These are phyloP conservation scores for Mollisia scopiformis DNA, from an alignment of 2,329 filamentous ascomycete genomes.

Conservation along the genomic window DNA sequence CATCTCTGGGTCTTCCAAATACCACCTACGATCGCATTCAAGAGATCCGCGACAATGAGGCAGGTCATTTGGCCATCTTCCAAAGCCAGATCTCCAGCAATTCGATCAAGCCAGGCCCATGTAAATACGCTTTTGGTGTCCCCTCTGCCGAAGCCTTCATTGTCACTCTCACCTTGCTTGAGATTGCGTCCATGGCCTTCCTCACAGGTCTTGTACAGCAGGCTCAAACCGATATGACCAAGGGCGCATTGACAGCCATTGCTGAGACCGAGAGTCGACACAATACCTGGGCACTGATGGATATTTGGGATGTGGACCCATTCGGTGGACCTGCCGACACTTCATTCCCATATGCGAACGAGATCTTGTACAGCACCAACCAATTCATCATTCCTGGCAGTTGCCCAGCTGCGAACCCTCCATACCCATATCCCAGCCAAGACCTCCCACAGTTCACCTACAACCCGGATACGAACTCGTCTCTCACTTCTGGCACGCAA, in stretches of 20 bases:
- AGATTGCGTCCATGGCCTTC: conserved; percentile 44
- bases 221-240: conserved; percentile 38
- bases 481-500: conserved; percentile 36
- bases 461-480: conserved; percentile 30
- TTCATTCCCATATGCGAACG: conserved; percentile 45
- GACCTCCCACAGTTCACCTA: conserved; percentile 38
- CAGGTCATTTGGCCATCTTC: conserved; percentile 48
- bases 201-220: conserved; percentile 41
- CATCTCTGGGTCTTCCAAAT: conserved; percentile 39
- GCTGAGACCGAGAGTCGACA: conserved; percentile 44
- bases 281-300: conserved; percentile 45
- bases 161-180: conserved; percentile 40
- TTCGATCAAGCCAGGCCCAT: conserved; percentile 44
- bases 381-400: conserved; percentile 36
- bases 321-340: conserved; percentile 47
- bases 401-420: conserved; percentile 41
- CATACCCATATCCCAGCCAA: conserved; percentile 42
- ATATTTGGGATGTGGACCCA: conserved; percentile 43
- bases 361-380: conserved; percentile 44
- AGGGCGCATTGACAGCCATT: conserved; percentile 42
- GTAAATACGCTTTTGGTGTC: conserved; percentile 38
- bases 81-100: conserved; percentile 45
- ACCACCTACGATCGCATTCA: conserved; percentile 43
- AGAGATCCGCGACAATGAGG: conserved; percentile 50
- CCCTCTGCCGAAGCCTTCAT: conserved; percentile 29